Percentiles rank a stretch among this genome's conserved stretches.
phyloP scores from a whole-genome alignment of 495 filamentous ascomycete species.

The Penicillium subrubescens region DNA sequence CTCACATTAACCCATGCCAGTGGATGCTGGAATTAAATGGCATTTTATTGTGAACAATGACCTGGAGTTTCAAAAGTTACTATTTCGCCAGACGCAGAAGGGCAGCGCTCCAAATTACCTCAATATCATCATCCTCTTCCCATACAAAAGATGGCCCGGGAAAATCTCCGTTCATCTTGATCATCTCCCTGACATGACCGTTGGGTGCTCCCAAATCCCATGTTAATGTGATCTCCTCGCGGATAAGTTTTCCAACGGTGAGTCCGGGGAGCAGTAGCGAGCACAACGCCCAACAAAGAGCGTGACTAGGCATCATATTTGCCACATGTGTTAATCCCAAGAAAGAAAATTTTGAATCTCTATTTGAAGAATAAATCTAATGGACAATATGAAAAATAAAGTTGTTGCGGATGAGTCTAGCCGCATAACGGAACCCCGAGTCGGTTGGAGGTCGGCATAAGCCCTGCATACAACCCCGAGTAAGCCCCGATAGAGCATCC shows the following conservation, averaged over 20 bases:
- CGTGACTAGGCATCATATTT: too few relatives aligned
- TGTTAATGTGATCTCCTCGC: constrained; percentile 15
- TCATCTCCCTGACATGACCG: constrained; percentile 42
- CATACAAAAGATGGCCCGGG: constrained; percentile 56
- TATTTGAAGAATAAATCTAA: too few relatives aligned
- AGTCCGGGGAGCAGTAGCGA: not conserved
- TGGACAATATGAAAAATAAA: too few relatives aligned
- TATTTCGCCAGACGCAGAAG: not conserved
- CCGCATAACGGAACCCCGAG: too few relatives aligned
- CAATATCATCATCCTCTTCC: constrained; percentile 58
- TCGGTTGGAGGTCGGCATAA: too few relatives aligned
- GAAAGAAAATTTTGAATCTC: too few relatives aligned
- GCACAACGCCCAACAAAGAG: not conserved
- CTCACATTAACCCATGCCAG: constrained; percentile 46
- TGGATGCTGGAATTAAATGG: constrained; percentile 52
- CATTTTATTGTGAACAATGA: constrained; percentile 50
- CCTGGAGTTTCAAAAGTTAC: constrained; percentile 10
- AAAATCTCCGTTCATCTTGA: constrained; percentile 59
- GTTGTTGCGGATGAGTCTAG: too few relatives aligned
- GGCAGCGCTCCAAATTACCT: constrained; percentile 30
- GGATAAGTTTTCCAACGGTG: not conserved
- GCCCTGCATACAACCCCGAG: too few relatives aligned
- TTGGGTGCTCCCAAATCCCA: constrained; percentile 42
- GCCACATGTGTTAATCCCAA: too few relatives aligned
- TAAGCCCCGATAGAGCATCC: too few relatives aligned